phyloP scores from a whole-genome alignment of 2,329 filamentous ascomycete species.

The Botryosphaeria dothidea region DNA sequence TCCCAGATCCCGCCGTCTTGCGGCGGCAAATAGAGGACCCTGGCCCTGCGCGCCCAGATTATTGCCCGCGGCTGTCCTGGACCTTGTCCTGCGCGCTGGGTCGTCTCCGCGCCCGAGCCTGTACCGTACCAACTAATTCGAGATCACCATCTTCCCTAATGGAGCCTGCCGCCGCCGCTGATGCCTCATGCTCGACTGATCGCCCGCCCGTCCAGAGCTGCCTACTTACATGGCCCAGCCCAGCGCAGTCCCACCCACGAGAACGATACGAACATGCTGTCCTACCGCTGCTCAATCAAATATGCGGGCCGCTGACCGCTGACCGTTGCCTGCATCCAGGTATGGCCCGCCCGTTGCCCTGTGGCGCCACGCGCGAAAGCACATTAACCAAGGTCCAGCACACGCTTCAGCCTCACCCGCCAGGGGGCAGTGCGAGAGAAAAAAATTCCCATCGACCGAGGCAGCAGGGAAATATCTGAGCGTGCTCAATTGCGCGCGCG shows the following conservation, averaged over 20 bases:
- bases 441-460: conserved; percentile 4
- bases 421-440: conserved; percentile 3
- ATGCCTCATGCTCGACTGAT: conserved; percentile 12
- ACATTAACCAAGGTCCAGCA: not conserved
- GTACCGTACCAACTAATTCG: conserved; percentile 8
- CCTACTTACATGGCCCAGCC: not conserved
- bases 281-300: conserved; percentile 12
- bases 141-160: conserved; percentile 17
- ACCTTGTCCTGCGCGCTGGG: conserved; percentile 10
- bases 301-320: conserved; percentile 14
- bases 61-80: conserved; percentile 4
- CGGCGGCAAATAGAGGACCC: conserved; percentile 14
- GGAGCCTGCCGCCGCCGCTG: conserved; percentile 19
- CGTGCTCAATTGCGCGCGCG: not conserved
- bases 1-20: conserved; percentile 12
- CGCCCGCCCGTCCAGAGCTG: not conserved
- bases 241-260: conserved; percentile 12
- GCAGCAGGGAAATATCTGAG: not conserved
- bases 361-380: conserved; percentile 2
- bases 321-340: conserved; percentile 9
- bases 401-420: conserved; percentile 12
- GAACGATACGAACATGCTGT: conserved; percentile 16
- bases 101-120: conserved; percentile 15
- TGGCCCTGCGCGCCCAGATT: not conserved
- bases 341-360: not conserved